These are phyloP conservation scores for Violaceomyces palustris DNA, from an alignment of 1,284 basidiomycete genomes.

Conservation along the genomic window DNA sequence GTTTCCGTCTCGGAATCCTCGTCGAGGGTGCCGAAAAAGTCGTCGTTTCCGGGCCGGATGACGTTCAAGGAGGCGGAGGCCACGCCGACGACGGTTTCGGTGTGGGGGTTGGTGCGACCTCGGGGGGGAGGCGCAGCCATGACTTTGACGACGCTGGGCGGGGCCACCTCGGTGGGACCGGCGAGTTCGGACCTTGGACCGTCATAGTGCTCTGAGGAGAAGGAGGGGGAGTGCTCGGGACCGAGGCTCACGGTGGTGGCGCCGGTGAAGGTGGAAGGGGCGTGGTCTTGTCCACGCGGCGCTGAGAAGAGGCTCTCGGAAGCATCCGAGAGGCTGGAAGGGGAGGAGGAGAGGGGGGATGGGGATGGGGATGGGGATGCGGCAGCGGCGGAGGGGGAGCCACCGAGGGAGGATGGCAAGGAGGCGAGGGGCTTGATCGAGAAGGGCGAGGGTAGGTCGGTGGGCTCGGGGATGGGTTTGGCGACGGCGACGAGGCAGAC, in stretches of 20 bases:
- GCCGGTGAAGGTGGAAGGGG: background rate
- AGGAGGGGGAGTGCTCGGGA: background rate
- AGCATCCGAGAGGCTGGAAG: background rate
- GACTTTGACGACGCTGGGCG: conserved; percentile 24
- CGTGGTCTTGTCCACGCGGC: background rate
- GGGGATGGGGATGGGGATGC: background rate
- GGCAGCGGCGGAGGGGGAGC: background rate
- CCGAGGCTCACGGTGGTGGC: background rate
- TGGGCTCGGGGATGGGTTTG: conserved; percentile 35
- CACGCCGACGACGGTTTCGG: conserved; percentile 40
- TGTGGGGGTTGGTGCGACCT: conserved; percentile 4
- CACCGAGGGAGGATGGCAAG: conserved; percentile 1
- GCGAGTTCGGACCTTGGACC: conserved; percentile 19
- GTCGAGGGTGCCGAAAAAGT: background rate
- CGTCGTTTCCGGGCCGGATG: conserved; percentile 1
- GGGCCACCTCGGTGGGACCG: conserved; percentile 29
- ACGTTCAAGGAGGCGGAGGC: conserved; percentile 25
- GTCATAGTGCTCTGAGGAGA: background rate
- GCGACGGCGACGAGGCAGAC: conserved; percentile 45
- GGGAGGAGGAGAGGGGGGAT: conserved; percentile 2
- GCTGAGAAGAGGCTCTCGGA: conserved; percentile 8
- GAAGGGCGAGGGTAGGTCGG: conserved; percentile 3
- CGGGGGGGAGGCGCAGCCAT: conserved; percentile 25
- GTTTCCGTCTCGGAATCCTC: no score
- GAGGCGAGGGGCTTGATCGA: conserved; percentile 1